These are phyloP conservation scores for Ploettnerulaceae sp. DNA, from an alignment of 2,329 filamentous ascomycete genomes.

Conservation along the genomic window DNA sequence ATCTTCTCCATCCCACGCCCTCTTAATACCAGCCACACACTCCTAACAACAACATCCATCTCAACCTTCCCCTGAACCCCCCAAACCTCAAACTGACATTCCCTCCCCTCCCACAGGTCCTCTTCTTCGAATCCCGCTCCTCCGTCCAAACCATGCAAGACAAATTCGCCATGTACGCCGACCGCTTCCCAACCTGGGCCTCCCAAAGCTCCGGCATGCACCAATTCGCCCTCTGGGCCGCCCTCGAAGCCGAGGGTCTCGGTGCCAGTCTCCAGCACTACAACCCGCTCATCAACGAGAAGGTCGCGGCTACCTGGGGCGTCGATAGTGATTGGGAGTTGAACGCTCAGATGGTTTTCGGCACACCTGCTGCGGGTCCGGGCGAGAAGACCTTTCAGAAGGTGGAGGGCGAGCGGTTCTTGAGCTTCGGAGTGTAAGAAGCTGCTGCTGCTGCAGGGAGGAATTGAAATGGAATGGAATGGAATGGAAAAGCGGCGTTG, in stretches of 20 bases:
- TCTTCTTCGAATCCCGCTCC: constrained; percentile 80
- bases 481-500: too few species aligned
- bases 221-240: constrained; percentile 76
- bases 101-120: constrained; percentile 44
- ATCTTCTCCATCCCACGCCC: neutral
- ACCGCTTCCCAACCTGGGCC: constrained; percentile 74
- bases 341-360: constrained; percentile 81
- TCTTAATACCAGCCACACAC: neutral
- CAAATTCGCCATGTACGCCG: constrained; percentile 68
- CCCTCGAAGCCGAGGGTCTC: constrained; percentile 76
- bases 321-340: constrained; percentile 70
- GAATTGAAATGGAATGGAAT: too few species aligned
- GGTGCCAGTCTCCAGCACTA: constrained; percentile 92
- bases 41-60: too few species aligned
- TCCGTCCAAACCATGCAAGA: constrained; percentile 62
- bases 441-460: too few species aligned
- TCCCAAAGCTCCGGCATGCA: constrained; percentile 76
- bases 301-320: constrained; percentile 63
- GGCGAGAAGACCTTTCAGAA: constrained; percentile 61
- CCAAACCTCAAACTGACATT: neutral
- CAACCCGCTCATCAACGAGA: constrained; percentile 76
- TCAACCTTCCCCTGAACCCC: neutral
- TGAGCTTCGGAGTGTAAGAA: constrained; percentile 49
- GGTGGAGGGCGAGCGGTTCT: constrained; percentile 58
- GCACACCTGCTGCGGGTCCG: constrained; percentile 51